Percentiles rank a stretch among this genome's conserved stretches.
Evolutionary conservation across 2,329 filamentous ascomycete species (phyloP).

Genomic region (Aspergillus candidus): DNA sequence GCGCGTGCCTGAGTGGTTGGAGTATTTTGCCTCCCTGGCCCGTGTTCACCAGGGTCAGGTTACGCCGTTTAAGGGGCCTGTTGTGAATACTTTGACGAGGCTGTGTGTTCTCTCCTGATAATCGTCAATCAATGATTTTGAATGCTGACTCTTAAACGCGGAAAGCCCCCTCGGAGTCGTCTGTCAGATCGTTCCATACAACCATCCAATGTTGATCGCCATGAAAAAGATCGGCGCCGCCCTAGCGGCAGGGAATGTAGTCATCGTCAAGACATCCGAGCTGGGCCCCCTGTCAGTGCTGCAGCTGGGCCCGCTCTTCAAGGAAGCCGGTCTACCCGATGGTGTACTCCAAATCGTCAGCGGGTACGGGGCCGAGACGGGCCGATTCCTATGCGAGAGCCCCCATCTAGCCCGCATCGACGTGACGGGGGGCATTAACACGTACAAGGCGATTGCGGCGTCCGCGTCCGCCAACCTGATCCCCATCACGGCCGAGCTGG

Average conservation of each 20-base stretch:
- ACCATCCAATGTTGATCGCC: conserved; percentile 33
- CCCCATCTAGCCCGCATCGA: conserved; percentile 29
- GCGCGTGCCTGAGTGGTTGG: conserved; percentile 56
- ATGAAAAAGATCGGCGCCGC: conserved; percentile 37
- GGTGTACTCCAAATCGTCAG: conserved; percentile 45
- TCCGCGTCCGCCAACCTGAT: conserved; percentile 29
- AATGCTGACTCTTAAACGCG: too few species aligned
- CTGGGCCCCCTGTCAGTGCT: conserved; percentile 40
- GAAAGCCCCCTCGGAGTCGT: conserved; percentile 33
- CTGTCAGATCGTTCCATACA: conserved; percentile 36
- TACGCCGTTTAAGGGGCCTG: conserved; percentile 51
- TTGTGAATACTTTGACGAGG: conserved; percentile 34
- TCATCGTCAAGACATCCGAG: conserved; percentile 38
- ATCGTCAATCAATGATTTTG: too few species aligned
- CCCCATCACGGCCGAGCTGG: conserved; percentile 31
- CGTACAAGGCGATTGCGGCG: conserved; percentile 29
- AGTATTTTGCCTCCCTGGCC: conserved; percentile 62
- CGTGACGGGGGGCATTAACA: conserved; percentile 28
- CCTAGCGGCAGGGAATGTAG: conserved; percentile 36
- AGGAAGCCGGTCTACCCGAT: conserved; percentile 39
- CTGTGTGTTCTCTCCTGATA: conserved; percentile 1
- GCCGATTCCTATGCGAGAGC: conserved; percentile 25
- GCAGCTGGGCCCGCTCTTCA: conserved; percentile 34
- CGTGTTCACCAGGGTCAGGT: conserved; percentile 63
- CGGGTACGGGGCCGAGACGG: conserved; percentile 48